Evolutionary conservation across 2,329 filamentous ascomycete genomes (phyloP).

Genomic region (Hypoxylon sp.): DNA sequence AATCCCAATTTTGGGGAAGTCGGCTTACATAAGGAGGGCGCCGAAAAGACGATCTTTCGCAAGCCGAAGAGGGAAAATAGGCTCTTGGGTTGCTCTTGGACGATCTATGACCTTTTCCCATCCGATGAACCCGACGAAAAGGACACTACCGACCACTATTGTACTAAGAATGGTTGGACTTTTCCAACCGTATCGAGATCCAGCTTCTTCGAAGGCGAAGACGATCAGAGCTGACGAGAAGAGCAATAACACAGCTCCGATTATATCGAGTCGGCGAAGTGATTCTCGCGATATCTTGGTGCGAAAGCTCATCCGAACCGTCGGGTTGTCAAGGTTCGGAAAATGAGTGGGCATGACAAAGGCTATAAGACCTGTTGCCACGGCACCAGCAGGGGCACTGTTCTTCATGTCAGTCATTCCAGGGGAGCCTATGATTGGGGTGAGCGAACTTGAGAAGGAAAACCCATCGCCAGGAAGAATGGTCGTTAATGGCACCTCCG

Average conservation of each 20-base stretch:
- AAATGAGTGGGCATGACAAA: slow-evolving; percentile 52
- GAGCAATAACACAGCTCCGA: slow-evolving; percentile 57
- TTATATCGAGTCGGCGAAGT: slow-evolving; percentile 52
- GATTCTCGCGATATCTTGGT: slow-evolving; percentile 47
- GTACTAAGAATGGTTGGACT: slow-evolving; percentile 58
- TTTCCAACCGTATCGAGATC: slow-evolving; percentile 60
- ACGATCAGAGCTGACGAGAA: slow-evolving; percentile 62
- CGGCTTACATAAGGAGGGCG: slow-evolving; percentile 55
- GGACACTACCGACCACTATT: slow-evolving; percentile 42
- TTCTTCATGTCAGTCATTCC: slow-evolving; percentile 3
- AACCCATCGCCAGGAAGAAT: slow-evolving; percentile 63
- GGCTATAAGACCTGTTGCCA: slow-evolving; percentile 49
- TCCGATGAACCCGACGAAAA: slow-evolving; percentile 50
- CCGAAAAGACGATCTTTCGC: slow-evolving; percentile 53
- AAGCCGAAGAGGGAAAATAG: slow-evolving; percentile 57
- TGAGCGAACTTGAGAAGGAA: slow-evolving; percentile 62
- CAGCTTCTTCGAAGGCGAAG: slow-evolving; percentile 62
- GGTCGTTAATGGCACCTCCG: slow-evolving; percentile 60
- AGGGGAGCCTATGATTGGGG: neutral
- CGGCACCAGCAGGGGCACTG: slow-evolving; percentile 54
- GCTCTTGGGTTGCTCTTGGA: slow-evolving; percentile 47
- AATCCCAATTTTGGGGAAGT: slow-evolving; percentile 7
- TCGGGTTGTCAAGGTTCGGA: slow-evolving; percentile 45
- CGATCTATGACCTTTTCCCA: slow-evolving; percentile 53
- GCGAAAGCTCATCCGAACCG: slow-evolving; percentile 31